phyloP scores from a whole-genome alignment of 73 alveolate species.

The Diophrys sp. region DNA sequence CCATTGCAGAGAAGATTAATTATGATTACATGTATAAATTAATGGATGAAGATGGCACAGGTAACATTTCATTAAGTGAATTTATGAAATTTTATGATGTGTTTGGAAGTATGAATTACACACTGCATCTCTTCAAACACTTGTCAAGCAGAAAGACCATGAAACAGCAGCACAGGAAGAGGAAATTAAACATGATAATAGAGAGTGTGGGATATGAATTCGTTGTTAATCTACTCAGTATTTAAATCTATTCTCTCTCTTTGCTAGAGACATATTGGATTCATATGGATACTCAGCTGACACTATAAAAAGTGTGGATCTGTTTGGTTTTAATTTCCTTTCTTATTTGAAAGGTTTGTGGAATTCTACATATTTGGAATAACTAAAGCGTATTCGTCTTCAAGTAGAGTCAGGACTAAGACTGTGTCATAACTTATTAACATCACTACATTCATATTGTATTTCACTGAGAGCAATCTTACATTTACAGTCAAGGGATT shows the following conservation, averaged over 20 bases:
- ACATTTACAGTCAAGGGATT: no score
- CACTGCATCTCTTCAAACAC: not conserved
- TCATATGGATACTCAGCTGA: not conserved
- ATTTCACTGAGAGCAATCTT: no score
- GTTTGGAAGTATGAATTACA: slow-evolving; percentile 17
- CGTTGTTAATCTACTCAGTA: slow-evolving; percentile 3
- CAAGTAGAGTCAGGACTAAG: not conserved
- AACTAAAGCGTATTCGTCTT: not conserved
- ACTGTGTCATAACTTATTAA: not conserved
- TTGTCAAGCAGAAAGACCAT: not conserved
- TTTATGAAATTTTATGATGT: slow-evolving; percentile 48
- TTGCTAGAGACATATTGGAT: not conserved
- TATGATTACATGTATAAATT: slow-evolving; percentile 4
- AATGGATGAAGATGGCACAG: slow-evolving; percentile 15
- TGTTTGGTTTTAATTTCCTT: not conserved
- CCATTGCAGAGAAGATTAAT: slow-evolving; percentile 3
- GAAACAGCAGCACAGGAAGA: not conserved
- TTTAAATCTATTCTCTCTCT: slow-evolving; percentile 6
- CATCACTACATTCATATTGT: no score
- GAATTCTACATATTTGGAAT: slow-evolving; percentile 9
- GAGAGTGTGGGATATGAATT: slow-evolving; percentile 4
- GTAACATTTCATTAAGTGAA: slow-evolving; percentile 23
- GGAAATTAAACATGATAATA: not conserved
- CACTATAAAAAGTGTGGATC: slow-evolving; percentile 8
- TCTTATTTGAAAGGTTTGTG: slow-evolving; percentile 1